These are phyloP conservation scores for Pinus tabuliformis DNA, from an alignment of 75 land plant species.

Conservation along the genomic window DNA sequence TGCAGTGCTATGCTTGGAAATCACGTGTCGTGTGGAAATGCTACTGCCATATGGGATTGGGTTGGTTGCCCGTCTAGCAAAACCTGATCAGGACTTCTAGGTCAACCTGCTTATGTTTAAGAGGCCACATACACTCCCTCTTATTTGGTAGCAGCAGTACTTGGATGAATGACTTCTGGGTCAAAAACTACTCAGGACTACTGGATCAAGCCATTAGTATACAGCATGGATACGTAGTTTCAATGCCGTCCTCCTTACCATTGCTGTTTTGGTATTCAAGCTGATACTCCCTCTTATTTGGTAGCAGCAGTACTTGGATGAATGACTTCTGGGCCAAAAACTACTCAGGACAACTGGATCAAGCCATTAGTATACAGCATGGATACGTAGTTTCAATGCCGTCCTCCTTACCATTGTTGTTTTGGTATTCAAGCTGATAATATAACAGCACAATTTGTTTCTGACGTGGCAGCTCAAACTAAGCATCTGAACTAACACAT, in stretches of 20 bases:
- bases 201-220: not conserved
- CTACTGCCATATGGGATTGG: not conserved
- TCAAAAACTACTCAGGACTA: not conserved
- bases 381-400: not conserved
- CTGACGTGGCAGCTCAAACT: not conserved
- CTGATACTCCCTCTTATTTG: not conserved
- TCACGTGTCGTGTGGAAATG: not conserved
- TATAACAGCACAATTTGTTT: not conserved
- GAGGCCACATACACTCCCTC: not conserved
- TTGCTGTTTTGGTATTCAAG: not conserved
- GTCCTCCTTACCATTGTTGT: not conserved
- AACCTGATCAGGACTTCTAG: not conserved
- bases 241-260: not conserved
- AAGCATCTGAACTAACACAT: not conserved
- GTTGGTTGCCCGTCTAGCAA: not conserved
- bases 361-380: not conserved
- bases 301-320: not conserved
- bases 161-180: not conserved
- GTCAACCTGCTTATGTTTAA: not conserved
- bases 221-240: not conserved
- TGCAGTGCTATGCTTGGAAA: not conserved
- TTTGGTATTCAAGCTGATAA: conserved; percentile 2
- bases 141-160: not conserved
- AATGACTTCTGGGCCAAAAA: not conserved
- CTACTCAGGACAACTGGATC: not conserved